A percentile compares a stretch with the other conserved stretches of the same genome.
Conservation (phyloP, 129 eudicot species). For the sunflower (Helianthus annuus) region HanXRQr2.0-SUNRISE NC_035447.2:106903233-106903732, state of each 20-base stretch:
- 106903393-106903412: conserved; percentile 98
- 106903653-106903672: conserved; percentile 96
- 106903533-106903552: neutral
- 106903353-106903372: neutral
- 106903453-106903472: conserved; percentile 91
- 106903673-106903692: conserved; percentile 96
- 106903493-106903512: conserved; percentile 55
- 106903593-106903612: conserved; percentile 11
- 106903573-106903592: neutral
- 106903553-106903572: neutral
- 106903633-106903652: conserved; percentile 78
- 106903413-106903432: conserved; percentile 90
- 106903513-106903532: neutral
- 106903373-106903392: conserved; percentile 10
- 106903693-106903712: conserved; percentile 92
- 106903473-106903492: conserved; percentile 96
- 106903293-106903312: no score
- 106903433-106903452: conserved; percentile 71
- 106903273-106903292: no score
- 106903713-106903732: conserved; percentile 44
- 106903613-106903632: conserved; percentile 71
- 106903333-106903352: neutral
- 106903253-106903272: no score
- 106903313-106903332: no score
- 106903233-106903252: no score